These are phyloP conservation scores for Syzygium aqueum DNA, from an alignment of 345 rosid species.

Conservation along the genomic window DNA sequence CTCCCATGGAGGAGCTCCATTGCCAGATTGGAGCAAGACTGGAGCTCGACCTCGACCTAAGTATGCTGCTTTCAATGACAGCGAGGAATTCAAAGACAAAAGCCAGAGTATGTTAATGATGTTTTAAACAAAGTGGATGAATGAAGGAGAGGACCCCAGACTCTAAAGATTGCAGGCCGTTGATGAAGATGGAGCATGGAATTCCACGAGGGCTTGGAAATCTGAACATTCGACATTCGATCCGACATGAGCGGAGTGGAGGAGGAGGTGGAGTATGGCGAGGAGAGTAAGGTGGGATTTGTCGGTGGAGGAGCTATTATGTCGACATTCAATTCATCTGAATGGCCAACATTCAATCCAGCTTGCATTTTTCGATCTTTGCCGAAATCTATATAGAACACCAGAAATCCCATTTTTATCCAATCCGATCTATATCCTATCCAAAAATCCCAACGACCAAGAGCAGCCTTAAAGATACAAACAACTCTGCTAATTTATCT, in stretches of 20 bases:
- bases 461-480: too few relatives aligned
- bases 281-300: not conserved
- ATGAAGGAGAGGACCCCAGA: not conserved
- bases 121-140: not conserved
- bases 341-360: not conserved
- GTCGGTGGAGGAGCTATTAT: not conserved
- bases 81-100: too few relatives aligned
- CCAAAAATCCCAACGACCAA: not conserved
- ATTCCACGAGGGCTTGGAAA: not conserved
- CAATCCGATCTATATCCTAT: not conserved
- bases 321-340: not conserved
- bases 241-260: not conserved
- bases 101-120: not conserved
- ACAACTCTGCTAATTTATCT: not conserved
- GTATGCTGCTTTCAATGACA: too few relatives aligned
- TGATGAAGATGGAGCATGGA: not conserved
- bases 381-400: not conserved
- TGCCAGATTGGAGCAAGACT: not conserved
- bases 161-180: not conserved
- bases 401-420: not conserved
- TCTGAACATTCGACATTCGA: not conserved
- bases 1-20: not conserved
- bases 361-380: not conserved
- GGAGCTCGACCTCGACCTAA: not conserved
- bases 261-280: not conserved